Evolutionary conservation across 2,329 filamentous ascomycete species (phyloP).

Genomic region (Orbilia blumenaviensis): DNA sequence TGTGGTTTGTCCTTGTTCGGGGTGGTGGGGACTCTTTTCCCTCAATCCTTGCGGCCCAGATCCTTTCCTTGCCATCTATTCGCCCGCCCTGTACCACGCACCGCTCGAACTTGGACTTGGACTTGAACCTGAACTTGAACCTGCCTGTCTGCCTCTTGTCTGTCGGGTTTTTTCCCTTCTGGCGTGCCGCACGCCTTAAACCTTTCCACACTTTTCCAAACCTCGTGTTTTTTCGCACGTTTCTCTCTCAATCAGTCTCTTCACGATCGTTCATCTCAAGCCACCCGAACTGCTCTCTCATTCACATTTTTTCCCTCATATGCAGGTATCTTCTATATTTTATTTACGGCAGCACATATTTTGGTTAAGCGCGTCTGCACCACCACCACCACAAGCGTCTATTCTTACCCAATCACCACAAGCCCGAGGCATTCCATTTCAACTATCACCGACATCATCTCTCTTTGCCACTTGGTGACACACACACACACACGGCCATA

Average conservation of each 20-base stretch:
- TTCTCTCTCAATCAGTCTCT: conserved; percentile 13
- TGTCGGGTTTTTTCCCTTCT: neutral
- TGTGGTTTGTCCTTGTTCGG: conserved; percentile 9
- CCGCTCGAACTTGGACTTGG: too few relatives aligned
- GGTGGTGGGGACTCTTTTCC: conserved; percentile 22
- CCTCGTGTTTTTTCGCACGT: conserved; percentile 23
- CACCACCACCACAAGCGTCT: conserved; percentile 17
- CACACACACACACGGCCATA: conserved; percentile 13
- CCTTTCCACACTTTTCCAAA: too few relatives aligned
- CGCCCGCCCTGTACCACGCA: neutral
- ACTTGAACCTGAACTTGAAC: too few relatives aligned
- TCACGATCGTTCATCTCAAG: too few relatives aligned
- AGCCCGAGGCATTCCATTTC: neutral
- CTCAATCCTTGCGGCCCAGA: conserved; percentile 19
- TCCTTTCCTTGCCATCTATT: neutral
- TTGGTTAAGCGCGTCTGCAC: conserved; percentile 43
- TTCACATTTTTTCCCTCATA: neutral
- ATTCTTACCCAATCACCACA: conserved; percentile 33
- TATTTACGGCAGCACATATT: conserved; percentile 5
- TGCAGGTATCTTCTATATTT: conserved; percentile 22
- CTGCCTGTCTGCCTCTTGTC: neutral
- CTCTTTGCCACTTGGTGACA: conserved; percentile 33
- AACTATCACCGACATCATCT: conserved; percentile 7
- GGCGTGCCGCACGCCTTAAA: conserved; percentile 14
- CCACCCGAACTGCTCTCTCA: neutral